Evolutionary conservation across 31 red algal genomes (phyloP), one percentile per base, ranked within the genome.

Genomic region (Odonthalia washingtoniensis): DNA sequence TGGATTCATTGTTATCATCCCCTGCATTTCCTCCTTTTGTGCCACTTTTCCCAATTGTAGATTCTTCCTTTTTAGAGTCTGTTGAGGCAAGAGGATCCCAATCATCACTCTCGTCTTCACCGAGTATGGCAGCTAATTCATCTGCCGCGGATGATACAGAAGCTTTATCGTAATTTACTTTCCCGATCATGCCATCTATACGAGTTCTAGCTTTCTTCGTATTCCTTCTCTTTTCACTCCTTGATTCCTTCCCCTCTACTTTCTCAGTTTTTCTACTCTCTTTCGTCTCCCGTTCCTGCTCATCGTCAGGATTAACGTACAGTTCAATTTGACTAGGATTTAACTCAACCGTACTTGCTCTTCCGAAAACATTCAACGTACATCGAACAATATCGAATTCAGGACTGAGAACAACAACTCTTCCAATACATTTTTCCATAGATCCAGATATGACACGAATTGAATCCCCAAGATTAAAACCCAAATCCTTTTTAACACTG

Each of bases 401-500:
- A 2, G 90, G 90, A 42, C 81, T 86, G 42, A 92, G 76, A 34
- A 74, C 90, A 9, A 70, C 39, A 36, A 92, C 82, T 24, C 65
- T 52, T 26, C 90, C 90, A 46, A 67, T 82, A 40, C 68, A 67
- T 9, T 77, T 82, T 40, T 62, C 35, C 62, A 72, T 73, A 17
- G 82, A 28, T 30, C 90, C 90, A 3, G 74, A 87, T 14, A 80
- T 44, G 67, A 92, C 82, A 28, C 80, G 60, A 43, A 92, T 70
- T n/a, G 83, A 31, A 81, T 92, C 82, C 21, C 90, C 90, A 14
- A 82, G 90, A 16, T 82, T 46, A 34, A 92, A 35, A 24, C 52
- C 37, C 3, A 82, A 86, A 74, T 92, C 81, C 39, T 64, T 62
- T 40, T 92, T 82, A 1, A 82, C 76, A 37, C 76, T 74, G n/a